Evolutionary conservation across 805 yeast species (phyloP).

Genomic region (Saturnispora dispora): DNA sequence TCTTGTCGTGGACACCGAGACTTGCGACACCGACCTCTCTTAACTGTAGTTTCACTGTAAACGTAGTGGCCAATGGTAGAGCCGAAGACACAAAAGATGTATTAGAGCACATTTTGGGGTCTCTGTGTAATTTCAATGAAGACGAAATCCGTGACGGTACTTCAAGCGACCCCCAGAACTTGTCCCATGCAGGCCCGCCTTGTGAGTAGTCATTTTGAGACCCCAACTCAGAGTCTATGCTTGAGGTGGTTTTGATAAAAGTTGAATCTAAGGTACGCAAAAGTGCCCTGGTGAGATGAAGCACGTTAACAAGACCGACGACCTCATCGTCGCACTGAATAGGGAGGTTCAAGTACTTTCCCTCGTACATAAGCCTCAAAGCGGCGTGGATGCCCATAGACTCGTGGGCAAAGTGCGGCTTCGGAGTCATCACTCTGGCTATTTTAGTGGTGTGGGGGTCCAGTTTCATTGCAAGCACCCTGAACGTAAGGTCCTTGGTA

Average conservation of each 20-base stretch:
- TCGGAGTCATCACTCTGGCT: slow-evolving; percentile 36
- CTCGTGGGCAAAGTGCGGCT: slow-evolving; percentile 37
- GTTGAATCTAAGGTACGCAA: slow-evolving; percentile 28
- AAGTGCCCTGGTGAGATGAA: slow-evolving; percentile 35
- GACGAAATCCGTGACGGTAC: background rate
- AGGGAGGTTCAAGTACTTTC: slow-evolving; percentile 37
- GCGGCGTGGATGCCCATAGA: slow-evolving; percentile 34
- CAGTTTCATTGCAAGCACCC: slow-evolving; percentile 31
- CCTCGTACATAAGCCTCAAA: slow-evolving; percentile 38
- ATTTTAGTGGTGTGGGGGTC: slow-evolving; percentile 32
- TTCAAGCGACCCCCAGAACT: slow-evolving; percentile 22
- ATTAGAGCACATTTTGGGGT: background rate
- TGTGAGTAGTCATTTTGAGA: slow-evolving; percentile 8
- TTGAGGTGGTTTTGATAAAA: slow-evolving; percentile 12
- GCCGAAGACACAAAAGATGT: background rate
- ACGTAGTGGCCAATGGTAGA: background rate
- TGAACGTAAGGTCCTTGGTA: slow-evolving; percentile 35
- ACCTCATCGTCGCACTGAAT: slow-evolving; percentile 28
- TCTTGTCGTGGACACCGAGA: slow-evolving; percentile 16
- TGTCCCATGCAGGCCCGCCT: slow-evolving; percentile 25
- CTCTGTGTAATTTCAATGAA: background rate
- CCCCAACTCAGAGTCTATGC: background rate
- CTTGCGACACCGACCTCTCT: slow-evolving; percentile 13
- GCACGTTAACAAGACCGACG: slow-evolving; percentile 36
- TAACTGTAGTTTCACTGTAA: slow-evolving; percentile 14